phyloP scores from a whole-genome alignment of 2,329 filamentous ascomycete species.

The Monilinia polystroma region DNA sequence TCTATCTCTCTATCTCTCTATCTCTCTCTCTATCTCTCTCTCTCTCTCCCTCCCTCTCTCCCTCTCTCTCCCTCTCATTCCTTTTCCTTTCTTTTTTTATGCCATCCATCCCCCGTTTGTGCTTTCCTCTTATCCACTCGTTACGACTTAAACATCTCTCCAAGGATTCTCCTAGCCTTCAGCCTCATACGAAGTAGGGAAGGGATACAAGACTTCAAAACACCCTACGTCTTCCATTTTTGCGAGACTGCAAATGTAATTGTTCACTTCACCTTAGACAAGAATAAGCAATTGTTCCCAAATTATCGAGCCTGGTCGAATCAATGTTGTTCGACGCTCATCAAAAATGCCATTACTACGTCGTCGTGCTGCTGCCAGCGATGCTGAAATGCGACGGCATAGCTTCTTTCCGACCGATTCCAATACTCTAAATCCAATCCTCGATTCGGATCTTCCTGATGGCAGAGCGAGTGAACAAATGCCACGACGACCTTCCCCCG shows the following conservation, averaged over 20 bases:
- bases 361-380: constrained; percentile 37
- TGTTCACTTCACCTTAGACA: constrained; percentile 9
- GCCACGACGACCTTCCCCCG: constrained; percentile 35
- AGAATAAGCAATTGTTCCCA: not conserved
- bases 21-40: too few relatives aligned
- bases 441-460: constrained; percentile 26
- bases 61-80: not conserved
- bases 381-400: constrained; percentile 38
- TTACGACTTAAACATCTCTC: constrained; percentile 16
- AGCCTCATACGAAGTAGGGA: constrained; percentile 23
- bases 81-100: not conserved
- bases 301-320: constrained; percentile 9
- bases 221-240: constrained; percentile 2
- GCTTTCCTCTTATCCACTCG: constrained; percentile 21
- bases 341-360: constrained; percentile 37
- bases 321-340: constrained; percentile 22
- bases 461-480: constrained; percentile 41
- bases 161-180: constrained; percentile 17
- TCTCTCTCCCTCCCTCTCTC: too few relatives aligned
- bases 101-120: not conserved
- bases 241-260: constrained; percentile 20
- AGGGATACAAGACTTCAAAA: constrained; percentile 21
- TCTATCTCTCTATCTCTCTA: too few relatives aligned
- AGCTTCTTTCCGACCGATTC: constrained; percentile 34
- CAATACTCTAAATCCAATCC: constrained; percentile 29